These are phyloP conservation scores for Starmerella kuoi DNA, from an alignment of 805 yeast genomes.

Conservation along the genomic window DNA sequence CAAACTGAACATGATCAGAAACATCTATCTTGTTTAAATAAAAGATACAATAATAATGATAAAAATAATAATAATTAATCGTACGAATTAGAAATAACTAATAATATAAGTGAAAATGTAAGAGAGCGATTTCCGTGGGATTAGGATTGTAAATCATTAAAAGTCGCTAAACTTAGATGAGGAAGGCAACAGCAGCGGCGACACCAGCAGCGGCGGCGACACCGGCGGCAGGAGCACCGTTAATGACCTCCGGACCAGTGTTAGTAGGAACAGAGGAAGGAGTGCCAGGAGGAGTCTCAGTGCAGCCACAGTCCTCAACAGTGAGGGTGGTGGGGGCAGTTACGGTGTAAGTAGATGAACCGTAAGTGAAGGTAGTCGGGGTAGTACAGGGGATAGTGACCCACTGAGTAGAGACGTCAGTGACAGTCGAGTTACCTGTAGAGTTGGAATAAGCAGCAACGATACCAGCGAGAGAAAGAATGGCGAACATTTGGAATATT, in stretches of 20 bases:
- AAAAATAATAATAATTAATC: not conserved
- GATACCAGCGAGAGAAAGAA: slow-evolving; percentile 15
- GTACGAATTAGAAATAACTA: too few relatives aligned
- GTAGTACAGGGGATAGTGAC: slow-evolving; percentile 16
- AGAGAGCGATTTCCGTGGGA: too few relatives aligned
- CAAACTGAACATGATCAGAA: too few relatives aligned
- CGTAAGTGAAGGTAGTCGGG: slow-evolving; percentile 18
- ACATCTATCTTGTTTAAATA: not conserved
- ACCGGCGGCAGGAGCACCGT: slow-evolving; percentile 17
- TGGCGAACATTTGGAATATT: slow-evolving; percentile 10
- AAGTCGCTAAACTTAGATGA: slow-evolving; percentile 12
- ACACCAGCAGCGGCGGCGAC: slow-evolving; percentile 21
- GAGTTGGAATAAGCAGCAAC: slow-evolving; percentile 12
- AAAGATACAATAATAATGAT: not conserved
- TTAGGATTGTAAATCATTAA: too few relatives aligned
- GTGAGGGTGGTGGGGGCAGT: slow-evolving; percentile 18
- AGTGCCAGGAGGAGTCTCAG: not conserved
- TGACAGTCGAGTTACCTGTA: slow-evolving; percentile 11
- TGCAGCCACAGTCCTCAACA: slow-evolving; percentile 19
- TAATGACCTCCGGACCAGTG: slow-evolving; percentile 11
- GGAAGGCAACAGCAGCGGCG: slow-evolving; percentile 20
- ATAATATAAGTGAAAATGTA: too few relatives aligned
- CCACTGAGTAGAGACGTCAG: slow-evolving; percentile 14
- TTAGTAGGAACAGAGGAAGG: not conserved
- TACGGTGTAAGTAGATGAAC: slow-evolving; percentile 17